phyloP scores from a whole-genome alignment of 1,284 basidiomycete species.

The Ceratobasidium sp. region DNA sequence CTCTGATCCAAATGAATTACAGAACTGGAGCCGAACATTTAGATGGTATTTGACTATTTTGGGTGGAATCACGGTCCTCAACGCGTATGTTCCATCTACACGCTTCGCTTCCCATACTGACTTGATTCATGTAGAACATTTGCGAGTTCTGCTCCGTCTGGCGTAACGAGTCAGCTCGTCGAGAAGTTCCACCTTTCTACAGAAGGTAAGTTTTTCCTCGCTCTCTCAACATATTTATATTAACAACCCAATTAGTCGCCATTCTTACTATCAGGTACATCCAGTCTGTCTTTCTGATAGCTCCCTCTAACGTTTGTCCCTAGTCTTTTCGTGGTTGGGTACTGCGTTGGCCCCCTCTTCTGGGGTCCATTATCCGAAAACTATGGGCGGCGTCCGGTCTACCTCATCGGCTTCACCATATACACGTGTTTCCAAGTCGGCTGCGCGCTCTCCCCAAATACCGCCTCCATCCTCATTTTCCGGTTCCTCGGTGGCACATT shows the following conservation, averaged over 20 bases:
- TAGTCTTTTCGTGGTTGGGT: conserved; percentile 67
- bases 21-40: conserved; percentile 71
- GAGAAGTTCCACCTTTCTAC: conserved; percentile 68
- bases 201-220: conserved; percentile 57
- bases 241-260: conserved; percentile 56
- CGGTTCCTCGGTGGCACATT: conserved; percentile 78
- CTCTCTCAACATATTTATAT: conserved; percentile 59
- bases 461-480: conserved; percentile 72
- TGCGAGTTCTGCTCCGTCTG: conserved; percentile 70
- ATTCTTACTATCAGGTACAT: conserved; percentile 38
- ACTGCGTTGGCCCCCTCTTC: conserved; percentile 67
- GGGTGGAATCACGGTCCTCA: conserved; percentile 74
- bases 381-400: conserved; percentile 70
- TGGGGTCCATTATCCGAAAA: conserved; percentile 65
- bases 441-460: conserved; percentile 73
- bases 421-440: conserved; percentile 80
- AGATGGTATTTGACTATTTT: conserved; percentile 76
- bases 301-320: conserved; percentile 64
- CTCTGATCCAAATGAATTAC: conserved; percentile 34
- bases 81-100: conserved; percentile 64
- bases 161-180: conserved; percentile 64
- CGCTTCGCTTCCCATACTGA: conserved; percentile 2
- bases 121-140: conserved; percentile 65
- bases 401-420: conserved; percentile 74
- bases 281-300: not conserved